A percentile compares a stretch with the other conserved stretches of the same genome.
These are phyloP conservation scores for Globisporangium mamillatum DNA, from an alignment of 352 stramenopile species.

Conservation along the genomic window DNA sequence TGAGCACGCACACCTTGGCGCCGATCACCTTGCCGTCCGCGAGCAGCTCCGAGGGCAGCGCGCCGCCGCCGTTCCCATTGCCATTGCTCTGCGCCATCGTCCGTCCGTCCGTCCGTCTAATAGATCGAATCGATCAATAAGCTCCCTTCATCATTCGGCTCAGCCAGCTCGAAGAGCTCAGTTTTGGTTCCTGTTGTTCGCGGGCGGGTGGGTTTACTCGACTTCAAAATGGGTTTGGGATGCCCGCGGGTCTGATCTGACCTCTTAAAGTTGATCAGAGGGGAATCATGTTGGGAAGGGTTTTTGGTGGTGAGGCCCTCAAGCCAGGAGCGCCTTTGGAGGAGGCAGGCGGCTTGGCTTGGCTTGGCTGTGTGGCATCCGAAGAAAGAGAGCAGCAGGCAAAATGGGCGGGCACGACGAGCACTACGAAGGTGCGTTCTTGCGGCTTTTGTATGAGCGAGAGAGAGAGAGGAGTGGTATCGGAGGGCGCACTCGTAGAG, in stretches of 20 bases:
- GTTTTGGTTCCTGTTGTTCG: neutral
- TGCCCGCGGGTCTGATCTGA: neutral
- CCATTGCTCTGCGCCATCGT: slow-evolving; percentile 22
- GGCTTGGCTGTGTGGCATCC: slow-evolving; percentile 27
- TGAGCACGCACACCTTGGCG: slow-evolving; percentile 64
- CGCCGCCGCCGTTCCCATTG: slow-evolving; percentile 2
- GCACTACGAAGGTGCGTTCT: slow-evolving; percentile 58
- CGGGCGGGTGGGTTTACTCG: neutral
- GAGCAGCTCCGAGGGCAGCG: slow-evolving; percentile 56
- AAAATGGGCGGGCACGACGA: slow-evolving; percentile 63
- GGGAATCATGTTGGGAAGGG: neutral
- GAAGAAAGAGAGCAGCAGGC: slow-evolving; percentile 28
- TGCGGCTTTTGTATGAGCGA: neutral
- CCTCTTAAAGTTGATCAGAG: neutral
- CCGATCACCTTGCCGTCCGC: slow-evolving; percentile 60
- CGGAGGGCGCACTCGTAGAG: neutral
- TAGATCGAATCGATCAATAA: slow-evolving; percentile 2
- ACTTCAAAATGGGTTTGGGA: neutral
- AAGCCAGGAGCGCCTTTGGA: slow-evolving; percentile 21
- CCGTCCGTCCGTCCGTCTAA: neutral
- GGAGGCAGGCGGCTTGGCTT: slow-evolving; percentile 6
- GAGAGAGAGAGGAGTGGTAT: neutral
- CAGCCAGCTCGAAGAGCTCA: neutral
- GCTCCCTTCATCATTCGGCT: slow-evolving; percentile 1
- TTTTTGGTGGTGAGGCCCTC: slow-evolving; percentile 15